phyloP scores from a whole-genome alignment of 306 rosid genomes.

The Vicia faba region DNA sequence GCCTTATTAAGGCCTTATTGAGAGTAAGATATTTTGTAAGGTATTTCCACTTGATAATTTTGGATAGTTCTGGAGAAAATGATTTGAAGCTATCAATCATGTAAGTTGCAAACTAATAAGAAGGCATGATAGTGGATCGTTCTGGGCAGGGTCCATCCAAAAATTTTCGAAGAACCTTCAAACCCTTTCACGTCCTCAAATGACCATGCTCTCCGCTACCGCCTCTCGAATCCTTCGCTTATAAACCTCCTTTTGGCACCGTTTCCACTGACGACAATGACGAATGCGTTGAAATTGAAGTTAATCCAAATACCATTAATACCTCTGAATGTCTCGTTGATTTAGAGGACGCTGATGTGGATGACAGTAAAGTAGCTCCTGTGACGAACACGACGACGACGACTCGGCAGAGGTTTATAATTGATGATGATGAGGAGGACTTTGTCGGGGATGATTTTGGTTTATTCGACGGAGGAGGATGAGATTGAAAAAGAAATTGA shows the following conservation, averaged over 20 bases:
- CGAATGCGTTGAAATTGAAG: conserved; percentile 58
- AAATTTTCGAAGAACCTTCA: too few species aligned
- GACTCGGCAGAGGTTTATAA: too few species aligned
- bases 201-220: conserved; percentile 54
- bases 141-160: too few species aligned
- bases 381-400: too few species aligned
- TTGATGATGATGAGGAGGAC: conserved; percentile 64
- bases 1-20: too few species aligned
- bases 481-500: conserved; percentile 43
- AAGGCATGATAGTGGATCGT: too few species aligned
- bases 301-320: background rate
- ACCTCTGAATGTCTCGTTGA: too few species aligned
- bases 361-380: too few species aligned
- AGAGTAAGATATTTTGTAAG: conserved; percentile 53
- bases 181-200: conserved; percentile 75
- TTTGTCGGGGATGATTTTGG: conserved; percentile 49
- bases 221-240: conserved; percentile 79
- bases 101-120: too few species aligned
- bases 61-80: conserved; percentile 56
- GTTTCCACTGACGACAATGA: conserved; percentile 16
- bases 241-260: conserved; percentile 15
- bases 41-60: conserved; percentile 59
- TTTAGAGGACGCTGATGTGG: too few species aligned
- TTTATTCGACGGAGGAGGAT: conserved; percentile 50
- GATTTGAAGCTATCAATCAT: too few species aligned